These are phyloP conservation scores for Paracamarosporium sp. DNA, from an alignment of 2,329 filamentous ascomycete genomes.

Conservation along the genomic window DNA sequence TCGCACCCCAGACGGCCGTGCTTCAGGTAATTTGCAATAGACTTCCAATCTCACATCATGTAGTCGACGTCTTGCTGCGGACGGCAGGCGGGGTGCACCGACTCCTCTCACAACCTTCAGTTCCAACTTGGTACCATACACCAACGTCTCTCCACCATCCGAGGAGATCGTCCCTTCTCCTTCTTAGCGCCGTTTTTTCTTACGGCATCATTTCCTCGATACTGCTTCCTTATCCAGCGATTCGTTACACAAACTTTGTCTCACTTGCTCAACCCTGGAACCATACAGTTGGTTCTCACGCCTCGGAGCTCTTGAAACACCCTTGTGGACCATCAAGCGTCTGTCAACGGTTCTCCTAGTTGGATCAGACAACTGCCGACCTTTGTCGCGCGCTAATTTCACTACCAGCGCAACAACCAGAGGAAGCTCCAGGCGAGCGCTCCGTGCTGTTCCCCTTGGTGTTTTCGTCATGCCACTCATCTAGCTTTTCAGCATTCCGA, in stretches of 20 bases:
- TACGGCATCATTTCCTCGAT: not conserved
- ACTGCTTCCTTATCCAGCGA: not conserved
- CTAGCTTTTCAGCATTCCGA: too few species aligned
- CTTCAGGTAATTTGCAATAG: too few species aligned
- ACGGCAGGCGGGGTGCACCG: not conserved
- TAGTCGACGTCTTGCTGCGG: not conserved
- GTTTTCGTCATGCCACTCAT: not conserved
- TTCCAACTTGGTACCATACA: not conserved
- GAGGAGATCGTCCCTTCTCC: not conserved
- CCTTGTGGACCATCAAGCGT: not conserved
- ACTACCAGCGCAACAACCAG: not conserved
- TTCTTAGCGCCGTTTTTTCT: not conserved
- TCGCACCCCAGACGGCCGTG: too few species aligned
- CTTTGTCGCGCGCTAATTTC: not conserved
- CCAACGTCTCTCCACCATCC: not conserved
- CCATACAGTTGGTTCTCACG: not conserved
- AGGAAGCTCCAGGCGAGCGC: not conserved
- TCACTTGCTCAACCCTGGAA: not conserved
- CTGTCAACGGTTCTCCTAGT: not conserved
- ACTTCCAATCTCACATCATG: not conserved
- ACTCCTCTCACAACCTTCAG: not conserved
- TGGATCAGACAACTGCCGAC: not conserved
- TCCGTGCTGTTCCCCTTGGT: not conserved
- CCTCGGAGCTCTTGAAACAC: constrained; percentile 2
- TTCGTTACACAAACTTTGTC: not conserved